Evolutionary conservation across 495 filamentous ascomycete species (phyloP).

Genomic region (Penicillium parvum): DNA sequence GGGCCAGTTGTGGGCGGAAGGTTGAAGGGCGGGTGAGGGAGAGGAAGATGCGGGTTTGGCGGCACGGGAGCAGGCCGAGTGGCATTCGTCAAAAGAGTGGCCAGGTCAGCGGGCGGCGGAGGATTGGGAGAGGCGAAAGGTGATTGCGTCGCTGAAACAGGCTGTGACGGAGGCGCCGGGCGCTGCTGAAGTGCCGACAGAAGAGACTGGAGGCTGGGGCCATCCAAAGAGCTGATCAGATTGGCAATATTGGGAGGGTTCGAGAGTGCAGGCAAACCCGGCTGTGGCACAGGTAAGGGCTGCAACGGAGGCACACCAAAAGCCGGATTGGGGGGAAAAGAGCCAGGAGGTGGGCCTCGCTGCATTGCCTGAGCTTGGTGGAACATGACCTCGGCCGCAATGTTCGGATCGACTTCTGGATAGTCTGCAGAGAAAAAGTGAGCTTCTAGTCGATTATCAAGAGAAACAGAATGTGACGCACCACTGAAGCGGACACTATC

Average conservation of each 20-base stretch:
- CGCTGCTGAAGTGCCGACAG: slow-evolving; percentile 54
- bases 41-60: slow-evolving; percentile 31
- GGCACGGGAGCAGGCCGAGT: slow-evolving; percentile 38
- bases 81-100: slow-evolving; percentile 51
- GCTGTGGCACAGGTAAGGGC: slow-evolving; percentile 34
- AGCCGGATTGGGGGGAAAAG: slow-evolving; percentile 39
- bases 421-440: slow-evolving; percentile 55
- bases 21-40: slow-evolving; percentile 33
- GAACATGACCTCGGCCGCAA: slow-evolving; percentile 74
- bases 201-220: slow-evolving; percentile 66
- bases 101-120: slow-evolving; percentile 50
- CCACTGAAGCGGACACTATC: slow-evolving; percentile 74
- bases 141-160: slow-evolving; percentile 40
- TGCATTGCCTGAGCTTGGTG: slow-evolving; percentile 63
- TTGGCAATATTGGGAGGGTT: slow-evolving; percentile 42
- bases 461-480: slow-evolving; percentile 25
- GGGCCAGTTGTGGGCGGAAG: slow-evolving; percentile 30
- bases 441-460: slow-evolving; percentile 1
- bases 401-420: slow-evolving; percentile 66
- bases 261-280: slow-evolving; percentile 26
- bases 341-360: slow-evolving; percentile 37
- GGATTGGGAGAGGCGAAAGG: slow-evolving; percentile 32
- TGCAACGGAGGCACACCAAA: slow-evolving; percentile 42
- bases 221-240: slow-evolving; percentile 59
- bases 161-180: slow-evolving; percentile 35